Conservation (phyloP, 2,329 filamentous ascomycete species). For the Nothophoma quercina region DNA sequence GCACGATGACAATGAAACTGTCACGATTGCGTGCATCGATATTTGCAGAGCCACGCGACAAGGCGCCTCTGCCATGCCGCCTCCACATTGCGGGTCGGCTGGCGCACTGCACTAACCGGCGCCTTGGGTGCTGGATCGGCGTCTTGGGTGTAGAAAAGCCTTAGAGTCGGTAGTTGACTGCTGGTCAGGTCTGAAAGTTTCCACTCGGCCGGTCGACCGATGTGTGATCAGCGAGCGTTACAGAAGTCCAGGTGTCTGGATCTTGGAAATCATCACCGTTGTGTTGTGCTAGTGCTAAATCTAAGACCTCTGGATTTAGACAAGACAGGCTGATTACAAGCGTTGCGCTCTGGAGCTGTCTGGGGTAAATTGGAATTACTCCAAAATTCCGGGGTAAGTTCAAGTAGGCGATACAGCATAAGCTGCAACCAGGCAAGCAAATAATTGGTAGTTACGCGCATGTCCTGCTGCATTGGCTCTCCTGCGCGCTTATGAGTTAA, state of each 20-base stretch:
- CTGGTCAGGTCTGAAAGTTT: background rate
- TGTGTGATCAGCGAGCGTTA: constrained; percentile 7
- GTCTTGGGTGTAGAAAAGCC: constrained; percentile 5
- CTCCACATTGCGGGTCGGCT: too few relatives aligned
- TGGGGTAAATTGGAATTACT: background rate
- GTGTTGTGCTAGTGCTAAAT: background rate
- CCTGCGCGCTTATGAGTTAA: constrained; percentile 11
- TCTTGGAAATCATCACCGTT: background rate
- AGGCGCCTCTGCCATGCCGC: too few relatives aligned
- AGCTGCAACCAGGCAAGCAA: background rate
- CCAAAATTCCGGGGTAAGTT: background rate
- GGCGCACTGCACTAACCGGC: too few relatives aligned
- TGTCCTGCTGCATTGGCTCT: background rate
- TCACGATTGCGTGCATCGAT: too few relatives aligned
- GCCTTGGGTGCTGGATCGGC: background rate
- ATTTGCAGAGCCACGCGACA: too few relatives aligned
- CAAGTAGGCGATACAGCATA: background rate
- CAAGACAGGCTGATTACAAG: constrained; percentile 1
- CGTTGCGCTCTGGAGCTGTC: background rate
- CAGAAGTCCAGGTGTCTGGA: constrained; percentile 10
- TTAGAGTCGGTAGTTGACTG: background rate
- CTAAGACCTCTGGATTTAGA: background rate
- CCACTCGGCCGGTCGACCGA: constrained; percentile 10
- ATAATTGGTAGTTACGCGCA: too few relatives aligned
- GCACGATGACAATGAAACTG: too few relatives aligned